Percentiles rank a stretch among this genome's conserved stretches.
phyloP scores from a whole-genome alignment of 805 yeast species.

The Kodamaea lidongshanica region DNA sequence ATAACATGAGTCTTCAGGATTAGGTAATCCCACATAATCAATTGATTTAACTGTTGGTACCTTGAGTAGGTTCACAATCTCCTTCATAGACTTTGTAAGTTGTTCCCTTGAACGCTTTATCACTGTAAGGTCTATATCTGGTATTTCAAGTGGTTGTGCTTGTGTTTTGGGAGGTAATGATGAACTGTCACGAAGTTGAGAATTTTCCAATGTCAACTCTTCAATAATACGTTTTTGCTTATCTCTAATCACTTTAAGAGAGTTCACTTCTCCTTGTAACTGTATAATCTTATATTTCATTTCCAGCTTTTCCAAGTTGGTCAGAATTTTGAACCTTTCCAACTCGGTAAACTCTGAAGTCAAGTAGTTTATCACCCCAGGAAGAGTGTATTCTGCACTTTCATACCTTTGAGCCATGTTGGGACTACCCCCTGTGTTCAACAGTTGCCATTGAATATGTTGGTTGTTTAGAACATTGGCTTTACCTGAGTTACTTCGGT shows the following conservation, averaged over 20 bases:
- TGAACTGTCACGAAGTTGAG: conserved; percentile 1
- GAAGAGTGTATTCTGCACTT: conserved; percentile 40
- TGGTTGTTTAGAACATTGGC: too few relatives aligned
- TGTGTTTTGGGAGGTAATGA: background rate
- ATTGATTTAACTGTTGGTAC: conserved; percentile 19
- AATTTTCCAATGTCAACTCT: conserved; percentile 26
- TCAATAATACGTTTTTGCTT: conserved; percentile 34
- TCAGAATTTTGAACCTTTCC: conserved; percentile 39
- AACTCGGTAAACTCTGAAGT: conserved; percentile 52
- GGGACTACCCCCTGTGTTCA: conserved; percentile 4
- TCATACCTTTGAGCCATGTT: conserved; percentile 6
- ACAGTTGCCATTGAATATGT: conserved; percentile 9
- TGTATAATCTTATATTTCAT: conserved; percentile 47
- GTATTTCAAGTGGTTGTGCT: conserved; percentile 14
- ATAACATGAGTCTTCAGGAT: conserved; percentile 10
- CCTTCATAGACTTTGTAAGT: conserved; percentile 31
- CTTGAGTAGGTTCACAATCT: conserved; percentile 27
- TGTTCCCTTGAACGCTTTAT: conserved; percentile 29
- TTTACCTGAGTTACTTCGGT: too few relatives aligned
- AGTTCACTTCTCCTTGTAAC: conserved; percentile 47
- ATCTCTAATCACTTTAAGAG: conserved; percentile 36
- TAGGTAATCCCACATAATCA: conserved; percentile 19
- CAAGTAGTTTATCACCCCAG: conserved; percentile 54
- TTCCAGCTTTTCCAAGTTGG: conserved; percentile 47
- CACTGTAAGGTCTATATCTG: conserved; percentile 28